A percentile compares a stretch with the other conserved stretches of the same genome.
Evolutionary conservation across 2,329 filamentous ascomycete species (phyloP).

Genomic region (Pseudonectria foliicola): DNA sequence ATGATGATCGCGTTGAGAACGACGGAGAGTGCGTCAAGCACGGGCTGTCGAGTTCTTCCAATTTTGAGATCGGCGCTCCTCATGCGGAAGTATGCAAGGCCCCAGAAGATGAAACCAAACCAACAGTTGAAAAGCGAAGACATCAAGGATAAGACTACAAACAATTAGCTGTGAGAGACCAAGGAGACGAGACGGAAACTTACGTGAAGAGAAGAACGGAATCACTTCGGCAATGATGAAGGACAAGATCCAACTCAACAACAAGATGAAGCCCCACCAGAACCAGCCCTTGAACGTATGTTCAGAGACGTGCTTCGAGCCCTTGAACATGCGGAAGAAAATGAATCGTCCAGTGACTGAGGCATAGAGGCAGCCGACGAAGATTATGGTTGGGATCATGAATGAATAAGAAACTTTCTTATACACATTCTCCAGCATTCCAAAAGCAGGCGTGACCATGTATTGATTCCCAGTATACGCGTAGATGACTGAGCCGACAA

Average conservation of each 20-base stretch:
- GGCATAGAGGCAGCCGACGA: slow-evolving; percentile 83
- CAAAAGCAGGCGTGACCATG: slow-evolving; percentile 80
- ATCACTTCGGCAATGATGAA: slow-evolving; percentile 90
- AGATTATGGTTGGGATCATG: slow-evolving; percentile 91
- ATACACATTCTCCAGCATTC: slow-evolving; percentile 67
- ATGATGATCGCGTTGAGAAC: slow-evolving; percentile 68
- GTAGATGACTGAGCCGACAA: slow-evolving; percentile 75
- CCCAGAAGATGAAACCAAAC: slow-evolving; percentile 95
- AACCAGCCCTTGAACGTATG: slow-evolving; percentile 79
- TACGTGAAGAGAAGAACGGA: slow-evolving; percentile 77
- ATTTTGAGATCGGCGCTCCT: slow-evolving; percentile 52
- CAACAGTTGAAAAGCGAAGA: slow-evolving; percentile 85
- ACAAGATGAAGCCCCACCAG: slow-evolving; percentile 66
- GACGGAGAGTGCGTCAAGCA: slow-evolving; percentile 48
- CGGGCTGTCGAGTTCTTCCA: slow-evolving; percentile 40
- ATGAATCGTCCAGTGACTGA: slow-evolving; percentile 83
- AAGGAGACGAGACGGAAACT: slow-evolving; percentile 26
- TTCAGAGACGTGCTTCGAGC: slow-evolving; percentile 67
- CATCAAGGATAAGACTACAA: slow-evolving; percentile 58
- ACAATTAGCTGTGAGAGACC: too few relatives aligned
- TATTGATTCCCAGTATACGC: slow-evolving; percentile 82
- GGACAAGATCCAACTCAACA: slow-evolving; percentile 64
- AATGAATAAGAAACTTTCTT: slow-evolving; percentile 89
- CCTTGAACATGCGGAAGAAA: slow-evolving; percentile 80
- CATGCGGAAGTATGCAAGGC: slow-evolving; percentile 72